phyloP scores from a whole-genome alignment of 2,329 filamentous ascomycete species.

The Chrysosporium queenslandicum region DNA sequence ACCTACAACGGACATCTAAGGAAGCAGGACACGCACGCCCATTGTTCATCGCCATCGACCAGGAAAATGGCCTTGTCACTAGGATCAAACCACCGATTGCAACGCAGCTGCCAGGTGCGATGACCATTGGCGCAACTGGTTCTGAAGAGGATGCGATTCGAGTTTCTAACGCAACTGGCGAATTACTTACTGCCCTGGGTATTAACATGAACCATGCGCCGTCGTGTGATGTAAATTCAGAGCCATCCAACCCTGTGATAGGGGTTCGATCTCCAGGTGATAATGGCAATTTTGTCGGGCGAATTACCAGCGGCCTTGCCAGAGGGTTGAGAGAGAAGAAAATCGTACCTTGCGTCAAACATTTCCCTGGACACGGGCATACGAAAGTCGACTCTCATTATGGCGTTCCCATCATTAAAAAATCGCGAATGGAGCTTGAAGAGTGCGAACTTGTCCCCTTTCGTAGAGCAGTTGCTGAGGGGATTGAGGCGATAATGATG shows the following conservation, averaged over 20 bases:
- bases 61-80: conserved; percentile 40
- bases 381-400: conserved; percentile 39
- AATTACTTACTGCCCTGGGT: conserved; percentile 31
- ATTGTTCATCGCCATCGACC: conserved; percentile 38
- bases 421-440: conserved; percentile 31
- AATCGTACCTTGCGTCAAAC: conserved; percentile 37
- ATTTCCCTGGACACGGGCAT: conserved; percentile 40
- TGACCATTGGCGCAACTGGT: conserved; percentile 37
- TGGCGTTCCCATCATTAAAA: conserved; percentile 34
- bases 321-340: conserved; percentile 32
- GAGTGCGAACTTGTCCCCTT: conserved; percentile 38
- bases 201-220: conserved; percentile 42
- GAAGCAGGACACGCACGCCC: conserved; percentile 32
- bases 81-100: conserved; percentile 34
- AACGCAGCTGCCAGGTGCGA: conserved; percentile 35
- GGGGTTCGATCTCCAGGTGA: conserved; percentile 37
- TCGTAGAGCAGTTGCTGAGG: conserved; percentile 34
- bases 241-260: conserved; percentile 38
- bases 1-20: conserved; percentile 34
- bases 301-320: conserved; percentile 33
- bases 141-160: conserved; percentile 28
- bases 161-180: conserved; percentile 32
- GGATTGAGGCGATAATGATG: conserved; percentile 38
- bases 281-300: conserved; percentile 34
- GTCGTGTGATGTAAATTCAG: conserved; percentile 38